phyloP scores from a whole-genome alignment of 257 asterid species.

The Przewalskia tangutica region DNA sequence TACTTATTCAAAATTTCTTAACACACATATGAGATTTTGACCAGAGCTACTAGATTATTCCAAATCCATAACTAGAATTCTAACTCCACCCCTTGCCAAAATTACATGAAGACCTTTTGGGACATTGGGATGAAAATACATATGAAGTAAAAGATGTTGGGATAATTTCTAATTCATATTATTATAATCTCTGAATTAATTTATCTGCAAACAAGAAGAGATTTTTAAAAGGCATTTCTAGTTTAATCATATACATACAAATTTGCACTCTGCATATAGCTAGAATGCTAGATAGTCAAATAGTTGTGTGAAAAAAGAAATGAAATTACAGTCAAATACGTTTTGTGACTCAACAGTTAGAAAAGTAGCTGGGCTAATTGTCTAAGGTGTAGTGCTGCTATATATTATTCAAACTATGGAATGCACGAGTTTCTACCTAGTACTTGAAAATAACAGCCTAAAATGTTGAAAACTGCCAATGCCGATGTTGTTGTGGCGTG shows the following conservation, averaged over 20 bases:
- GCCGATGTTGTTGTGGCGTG: not conserved
- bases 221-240: not conserved
- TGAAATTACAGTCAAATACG: not conserved
- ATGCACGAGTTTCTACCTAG: not conserved
- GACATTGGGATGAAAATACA: not conserved
- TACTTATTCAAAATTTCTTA: no score
- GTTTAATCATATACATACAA: not conserved
- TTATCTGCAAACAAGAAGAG: not conserved
- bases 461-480: not conserved
- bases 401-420: not conserved
- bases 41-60: rapidly evolving
- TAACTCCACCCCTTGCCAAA: not conserved
- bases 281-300: not conserved
- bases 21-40: not conserved
- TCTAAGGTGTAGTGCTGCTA: not conserved
- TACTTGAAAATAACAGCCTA: not conserved
- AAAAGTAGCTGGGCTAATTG: not conserved
- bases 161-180: no score
- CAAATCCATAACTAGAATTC: not conserved
- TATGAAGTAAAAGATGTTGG: not conserved
- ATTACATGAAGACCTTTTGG: not conserved
- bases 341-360: not conserved
- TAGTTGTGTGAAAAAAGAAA: not conserved
- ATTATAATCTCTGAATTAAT: not conserved
- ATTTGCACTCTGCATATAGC: not conserved